Evolutionary conservation across 371 early-diverging fungal species (phyloP).

Genomic region (Mucor sp.): DNA sequence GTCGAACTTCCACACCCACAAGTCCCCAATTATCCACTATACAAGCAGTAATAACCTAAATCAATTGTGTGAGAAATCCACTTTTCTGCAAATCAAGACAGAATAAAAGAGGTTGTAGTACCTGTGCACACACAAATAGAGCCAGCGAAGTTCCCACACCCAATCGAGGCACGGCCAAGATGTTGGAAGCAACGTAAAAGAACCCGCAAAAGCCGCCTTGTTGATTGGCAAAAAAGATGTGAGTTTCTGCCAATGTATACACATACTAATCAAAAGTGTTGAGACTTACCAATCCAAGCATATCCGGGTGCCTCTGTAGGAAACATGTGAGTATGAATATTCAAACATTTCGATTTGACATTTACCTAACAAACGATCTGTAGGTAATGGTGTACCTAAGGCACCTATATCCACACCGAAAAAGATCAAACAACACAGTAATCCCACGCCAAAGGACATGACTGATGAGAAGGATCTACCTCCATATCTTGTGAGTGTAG

Average conservation of each 20-base stretch:
- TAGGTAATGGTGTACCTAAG: slow-evolving; percentile 27
- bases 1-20: slow-evolving; percentile 39
- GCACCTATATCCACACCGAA: slow-evolving; percentile 32
- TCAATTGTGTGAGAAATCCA: neutral
- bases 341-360: neutral
- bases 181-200: slow-evolving; percentile 32
- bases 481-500: slow-evolving; percentile 23
- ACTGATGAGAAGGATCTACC: slow-evolving; percentile 34
- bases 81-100: neutral
- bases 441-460: slow-evolving; percentile 27
- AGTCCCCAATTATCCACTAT: slow-evolving; percentile 50
- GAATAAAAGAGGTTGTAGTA: neutral
- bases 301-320: slow-evolving; percentile 30
- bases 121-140: slow-evolving; percentile 41
- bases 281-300: slow-evolving; percentile 34
- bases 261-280: neutral
- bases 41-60: slow-evolving; percentile 44
- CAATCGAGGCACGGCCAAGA: slow-evolving; percentile 28
- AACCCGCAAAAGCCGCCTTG: slow-evolving; percentile 32
- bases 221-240: neutral
- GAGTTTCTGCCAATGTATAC: neutral
- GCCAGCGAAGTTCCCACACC: slow-evolving; percentile 38
- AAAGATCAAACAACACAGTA: slow-evolving; percentile 27
- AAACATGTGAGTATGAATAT: neutral
- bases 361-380: slow-evolving; percentile 3